Base-by-base conservation (phyloP, 31 red algal genomes). In the Bonnemaisonia californica region DNA sequence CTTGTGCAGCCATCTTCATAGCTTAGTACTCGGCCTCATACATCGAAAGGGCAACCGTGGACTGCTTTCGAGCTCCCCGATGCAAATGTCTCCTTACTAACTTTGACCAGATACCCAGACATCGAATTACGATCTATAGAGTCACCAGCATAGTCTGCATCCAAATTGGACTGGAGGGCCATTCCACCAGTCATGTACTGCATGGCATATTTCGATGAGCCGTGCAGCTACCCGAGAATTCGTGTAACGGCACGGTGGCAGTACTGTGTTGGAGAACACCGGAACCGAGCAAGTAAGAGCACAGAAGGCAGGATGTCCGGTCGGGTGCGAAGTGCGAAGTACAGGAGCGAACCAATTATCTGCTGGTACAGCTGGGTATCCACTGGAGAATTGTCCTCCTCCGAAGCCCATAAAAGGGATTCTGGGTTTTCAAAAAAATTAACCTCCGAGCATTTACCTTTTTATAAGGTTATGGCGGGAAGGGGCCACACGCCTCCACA, bases 21-120 rank as follows among this genome's bases (percentile, higher is more conserved):
- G n/a, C n/a, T n/a, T n/a, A n/a, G n/a, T n/a, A n/a, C n/a, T n/a
- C n/a, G n/a, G n/a, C n/a, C n/a, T n/a, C n/a, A n/a, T n/a, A n/a
- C n/a, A n/a, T n/a, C n/a, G n/a, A n/a, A n/a, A n/a, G n/a, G n/a
- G n/a, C n/a, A n/a, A n/a, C n/a, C n/a, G n/a, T n/a, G n/a, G n/a
- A n/a, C n/a, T n/a, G 36, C 34, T 54, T 82, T 29, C 57, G 69
- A 3, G 62, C 11, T 51, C 79, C 63, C 3, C 60, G n/a, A 82
- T 30, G 57, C 33, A 3, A 24, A 4, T 12, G 41, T 39, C 3
- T 28, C 61, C 2, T 34, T 21, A 1, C 22, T 39, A 28, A 82
- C 35, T 38, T 71, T 82, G 39, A 82, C 45, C 40, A 82, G 26
- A 4, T 68, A 69, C 1, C 79, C 79, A 71, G 77, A 81, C 77